Evolutionary conservation across 192 early-diverging fungal genomes (phyloP).

Genomic region (Entophlyctis luteolus): DNA sequence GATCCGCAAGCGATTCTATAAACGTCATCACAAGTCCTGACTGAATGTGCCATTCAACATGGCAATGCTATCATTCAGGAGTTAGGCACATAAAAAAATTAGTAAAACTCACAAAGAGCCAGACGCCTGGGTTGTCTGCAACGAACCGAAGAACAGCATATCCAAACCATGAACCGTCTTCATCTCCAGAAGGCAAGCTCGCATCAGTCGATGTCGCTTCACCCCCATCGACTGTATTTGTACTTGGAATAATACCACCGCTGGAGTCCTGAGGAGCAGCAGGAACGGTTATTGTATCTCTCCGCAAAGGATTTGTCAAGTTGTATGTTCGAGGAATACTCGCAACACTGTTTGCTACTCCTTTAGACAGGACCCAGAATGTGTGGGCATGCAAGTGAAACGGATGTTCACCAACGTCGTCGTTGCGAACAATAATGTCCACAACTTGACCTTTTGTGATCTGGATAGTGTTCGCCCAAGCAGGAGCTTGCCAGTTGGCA

Average conservation of each 20-base stretch:
- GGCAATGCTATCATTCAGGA: too few species aligned
- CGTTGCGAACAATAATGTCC: conserved; percentile 67
- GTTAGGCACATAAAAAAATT: too few species aligned
- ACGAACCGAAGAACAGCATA: conserved; percentile 69
- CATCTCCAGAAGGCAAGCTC: background rate
- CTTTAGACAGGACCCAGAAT: conserved; percentile 68
- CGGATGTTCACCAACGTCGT: conserved; percentile 60
- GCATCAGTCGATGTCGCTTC: background rate
- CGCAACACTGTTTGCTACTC: conserved; percentile 16
- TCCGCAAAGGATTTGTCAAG: background rate
- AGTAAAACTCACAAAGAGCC: too few species aligned
- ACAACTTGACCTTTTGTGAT: conserved; percentile 56
- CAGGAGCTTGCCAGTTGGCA: conserved; percentile 47
- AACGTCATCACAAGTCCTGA: too few species aligned
- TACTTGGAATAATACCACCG: background rate
- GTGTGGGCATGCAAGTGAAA: conserved; percentile 76
- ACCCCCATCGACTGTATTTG: background rate
- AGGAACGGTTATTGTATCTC: conserved; percentile 15
- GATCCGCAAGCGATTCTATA: too few species aligned
- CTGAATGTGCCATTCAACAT: too few species aligned
- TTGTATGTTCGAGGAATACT: background rate
- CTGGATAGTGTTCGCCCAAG: conserved; percentile 44
- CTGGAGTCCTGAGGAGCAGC: conserved; percentile 7
- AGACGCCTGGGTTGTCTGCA: conserved; percentile 77
- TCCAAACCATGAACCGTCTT: conserved; percentile 27